phyloP scores from a whole-genome alignment of 176 grass and related monocot genomes.

The Avena atlantica region DNA sequence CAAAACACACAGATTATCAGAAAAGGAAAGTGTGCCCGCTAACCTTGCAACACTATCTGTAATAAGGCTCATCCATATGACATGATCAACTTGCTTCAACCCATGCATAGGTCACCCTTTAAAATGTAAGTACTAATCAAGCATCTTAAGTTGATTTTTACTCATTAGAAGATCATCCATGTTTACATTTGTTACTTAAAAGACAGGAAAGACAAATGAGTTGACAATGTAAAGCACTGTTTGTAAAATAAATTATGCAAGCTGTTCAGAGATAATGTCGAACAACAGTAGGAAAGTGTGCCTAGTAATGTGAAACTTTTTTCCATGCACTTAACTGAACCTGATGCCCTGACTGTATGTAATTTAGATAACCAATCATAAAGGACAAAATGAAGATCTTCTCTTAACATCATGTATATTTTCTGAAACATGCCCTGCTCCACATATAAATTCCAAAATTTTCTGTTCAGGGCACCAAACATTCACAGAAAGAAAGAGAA shows the following conservation, averaged over 20 bases:
- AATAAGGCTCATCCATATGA: neutral
- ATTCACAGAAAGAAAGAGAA: neutral
- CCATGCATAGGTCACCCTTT: neutral
- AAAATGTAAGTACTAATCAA: slow-evolving; percentile 5
- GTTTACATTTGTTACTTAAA: slow-evolving; percentile 9
- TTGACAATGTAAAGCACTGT: neutral
- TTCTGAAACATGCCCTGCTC: neutral
- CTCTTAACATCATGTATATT: slow-evolving; percentile 11
- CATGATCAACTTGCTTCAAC: slow-evolving; percentile 28
- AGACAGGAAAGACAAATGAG: neutral
- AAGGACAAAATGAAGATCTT: neutral
- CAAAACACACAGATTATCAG: slow-evolving; percentile 34
- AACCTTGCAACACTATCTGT: slow-evolving; percentile 28
- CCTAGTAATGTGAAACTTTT: neutral
- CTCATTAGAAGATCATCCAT: neutral
- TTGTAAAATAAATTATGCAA: slow-evolving; percentile 19
- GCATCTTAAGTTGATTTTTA: slow-evolving; percentile 19
- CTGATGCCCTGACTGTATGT: neutral
- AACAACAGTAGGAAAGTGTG: neutral
- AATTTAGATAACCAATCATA: neutral
- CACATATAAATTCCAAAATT: neutral
- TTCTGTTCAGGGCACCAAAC: slow-evolving; percentile 4
- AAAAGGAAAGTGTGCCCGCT: slow-evolving; percentile 30
- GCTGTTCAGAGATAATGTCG: neutral
- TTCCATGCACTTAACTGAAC: neutral